Conservation (phyloP, 441 rosid species). For the Arabidopsis lyrata region DNA sequence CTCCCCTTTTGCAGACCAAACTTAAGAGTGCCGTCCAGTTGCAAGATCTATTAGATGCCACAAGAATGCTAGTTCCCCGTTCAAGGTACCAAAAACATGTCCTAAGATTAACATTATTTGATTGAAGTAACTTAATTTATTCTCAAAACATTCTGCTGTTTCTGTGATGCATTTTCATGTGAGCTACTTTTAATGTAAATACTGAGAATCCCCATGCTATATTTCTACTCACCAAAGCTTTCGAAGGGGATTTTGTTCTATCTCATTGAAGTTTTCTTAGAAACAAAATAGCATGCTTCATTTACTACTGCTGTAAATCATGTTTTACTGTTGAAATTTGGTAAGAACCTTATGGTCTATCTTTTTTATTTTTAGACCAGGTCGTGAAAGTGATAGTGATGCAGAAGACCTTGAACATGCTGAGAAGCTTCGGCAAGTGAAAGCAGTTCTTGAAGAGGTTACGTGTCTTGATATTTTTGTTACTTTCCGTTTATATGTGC, state of each 20-base stretch:
- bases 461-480: slow-evolving; percentile 15
- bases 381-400: slow-evolving; percentile 99
- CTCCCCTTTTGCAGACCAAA: slow-evolving; percentile 73
- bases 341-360: slow-evolving; percentile 26
- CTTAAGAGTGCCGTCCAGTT: slow-evolving; percentile 98
- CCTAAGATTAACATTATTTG: slow-evolving; percentile 37
- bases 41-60: slow-evolving; percentile 99
- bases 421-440: slow-evolving; percentile 99
- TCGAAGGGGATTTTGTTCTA: not conserved
- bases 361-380: slow-evolving; percentile 48
- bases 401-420: slow-evolving; percentile 99
- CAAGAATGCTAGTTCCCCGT: slow-evolving; percentile 97
- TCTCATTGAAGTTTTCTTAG: slow-evolving; percentile 31
- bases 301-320: not conserved
- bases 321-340: slow-evolving; percentile 6
- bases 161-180: slow-evolving; percentile 34
- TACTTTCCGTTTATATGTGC: slow-evolving; percentile 14
- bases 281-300: slow-evolving; percentile 7
- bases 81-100: slow-evolving; percentile 55
- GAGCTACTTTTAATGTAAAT: not conserved
- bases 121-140: not conserved
- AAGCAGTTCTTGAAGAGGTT: slow-evolving; percentile 99
- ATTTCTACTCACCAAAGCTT: slow-evolving; percentile 14
- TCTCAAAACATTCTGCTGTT: slow-evolving; percentile 5
- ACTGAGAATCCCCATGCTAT: slow-evolving; percentile 10